Evolutionary conservation across 2,329 filamentous ascomycete genomes (phyloP).

Genomic region (Trichoderma breve): DNA sequence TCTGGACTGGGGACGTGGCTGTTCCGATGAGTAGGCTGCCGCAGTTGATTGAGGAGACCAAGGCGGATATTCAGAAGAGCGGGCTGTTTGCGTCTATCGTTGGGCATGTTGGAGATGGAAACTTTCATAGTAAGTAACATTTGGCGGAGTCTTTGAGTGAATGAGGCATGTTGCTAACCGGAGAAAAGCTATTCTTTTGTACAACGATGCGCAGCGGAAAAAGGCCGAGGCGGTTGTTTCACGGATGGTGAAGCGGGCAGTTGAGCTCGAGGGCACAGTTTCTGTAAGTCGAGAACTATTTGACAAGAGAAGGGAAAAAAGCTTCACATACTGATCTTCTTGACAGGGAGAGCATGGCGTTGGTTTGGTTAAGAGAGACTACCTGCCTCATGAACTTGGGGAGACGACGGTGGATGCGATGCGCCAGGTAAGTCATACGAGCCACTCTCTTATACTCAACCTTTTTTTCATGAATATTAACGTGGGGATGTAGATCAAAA

Average conservation of each 20-base stretch:
- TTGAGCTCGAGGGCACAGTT: conserved; percentile 82
- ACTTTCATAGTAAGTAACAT: conserved; percentile 61
- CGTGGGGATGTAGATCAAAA: conserved; percentile 61
- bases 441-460: background rate
- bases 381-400: conserved; percentile 75
- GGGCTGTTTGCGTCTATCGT: conserved; percentile 54
- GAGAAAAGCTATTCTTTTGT: conserved; percentile 50
- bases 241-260: conserved; percentile 80
- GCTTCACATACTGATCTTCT: background rate
- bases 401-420: conserved; percentile 74
- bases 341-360: conserved; percentile 74
- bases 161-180: background rate
- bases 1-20: conserved; percentile 86
- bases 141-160: background rate
- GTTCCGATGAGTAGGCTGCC: conserved; percentile 74
- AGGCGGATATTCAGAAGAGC: conserved; percentile 43
- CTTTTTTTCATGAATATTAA: background rate
- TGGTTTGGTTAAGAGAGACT: conserved; percentile 80
- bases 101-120: conserved; percentile 74
- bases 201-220: conserved; percentile 64
- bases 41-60: conserved; percentile 73
- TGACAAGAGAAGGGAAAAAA: background rate
- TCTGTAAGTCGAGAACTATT: conserved; percentile 47
- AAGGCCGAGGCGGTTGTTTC: conserved; percentile 71
- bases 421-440: conserved; percentile 61